Conservation (phyloP, 768 basidiomycete species). For the Serendipita sp. region DNA sequence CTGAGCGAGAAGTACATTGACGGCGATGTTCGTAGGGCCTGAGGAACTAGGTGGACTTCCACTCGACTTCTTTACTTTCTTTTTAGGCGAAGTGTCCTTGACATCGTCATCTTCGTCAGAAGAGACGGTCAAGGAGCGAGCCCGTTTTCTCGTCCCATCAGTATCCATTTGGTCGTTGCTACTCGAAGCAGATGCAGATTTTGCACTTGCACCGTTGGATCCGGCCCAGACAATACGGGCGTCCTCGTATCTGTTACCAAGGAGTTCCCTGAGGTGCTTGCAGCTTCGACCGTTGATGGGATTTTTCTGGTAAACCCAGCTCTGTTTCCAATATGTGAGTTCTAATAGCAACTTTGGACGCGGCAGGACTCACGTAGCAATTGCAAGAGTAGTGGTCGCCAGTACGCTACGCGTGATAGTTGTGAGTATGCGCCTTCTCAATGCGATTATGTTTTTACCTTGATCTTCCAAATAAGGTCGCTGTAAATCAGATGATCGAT, state of each 20-base stretch:
- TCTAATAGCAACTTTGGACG: neutral
- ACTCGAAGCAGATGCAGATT: neutral
- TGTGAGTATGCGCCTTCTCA: neutral
- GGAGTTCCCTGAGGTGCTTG: slow-evolving; percentile 30
- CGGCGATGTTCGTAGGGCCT: slow-evolving; percentile 21
- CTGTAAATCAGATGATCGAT: slow-evolving; percentile 13
- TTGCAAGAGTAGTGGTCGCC: slow-evolving; percentile 31
- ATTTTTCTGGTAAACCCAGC: slow-evolving; percentile 16
- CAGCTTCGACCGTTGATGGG: slow-evolving; percentile 35
- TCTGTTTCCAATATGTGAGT: slow-evolving; percentile 2
- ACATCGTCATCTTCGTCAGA: slow-evolving; percentile 12
- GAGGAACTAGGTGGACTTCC: neutral
- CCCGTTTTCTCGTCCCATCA: neutral
- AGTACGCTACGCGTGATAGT: slow-evolving; percentile 17
- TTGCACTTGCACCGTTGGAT: slow-evolving; percentile 13
- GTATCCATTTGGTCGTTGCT: neutral
- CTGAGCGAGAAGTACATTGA: slow-evolving; percentile 36
- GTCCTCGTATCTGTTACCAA: slow-evolving; percentile 33
- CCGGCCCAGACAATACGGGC: slow-evolving; percentile 19
- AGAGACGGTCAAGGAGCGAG: neutral
- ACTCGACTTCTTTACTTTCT: neutral
- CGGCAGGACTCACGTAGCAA: neutral
- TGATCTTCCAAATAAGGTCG: slow-evolving; percentile 22
- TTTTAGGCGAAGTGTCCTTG: slow-evolving; percentile 3
- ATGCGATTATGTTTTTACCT: slow-evolving; percentile 11